Base-by-base conservation (phyloP, 208 protist species). In the Tetramitus jugosus region DNA sequence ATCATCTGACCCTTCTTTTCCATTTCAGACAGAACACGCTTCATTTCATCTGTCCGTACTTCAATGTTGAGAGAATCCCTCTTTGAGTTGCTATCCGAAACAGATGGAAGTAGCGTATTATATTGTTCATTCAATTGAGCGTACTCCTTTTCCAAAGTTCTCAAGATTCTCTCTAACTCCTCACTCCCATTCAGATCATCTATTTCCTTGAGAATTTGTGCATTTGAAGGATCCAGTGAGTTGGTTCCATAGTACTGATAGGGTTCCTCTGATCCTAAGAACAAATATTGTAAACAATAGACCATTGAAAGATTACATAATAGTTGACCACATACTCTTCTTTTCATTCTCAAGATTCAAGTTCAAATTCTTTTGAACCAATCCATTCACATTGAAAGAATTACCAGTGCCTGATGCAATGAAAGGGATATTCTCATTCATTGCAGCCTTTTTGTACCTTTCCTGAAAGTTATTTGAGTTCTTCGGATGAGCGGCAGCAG, bases 191-290 rank as follows among this genome's bases (percentile, higher is more conserved):
- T 69, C 3, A n/a, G 33, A 31, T 2, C 17, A 31, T 46, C 64
- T 37, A 69, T 33, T 46, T 69, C 64, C 46, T 46, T 46, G 2
- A 69, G 6, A 13, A 69, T 4, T 69, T 69, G 3, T 46, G 46
- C 14, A 40, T 69, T 31, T 3, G 26, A 13, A 46, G 13, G 20
- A 23, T 69, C 37, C 26, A 13, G 33, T 46, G 1, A 13, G 26
- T 69, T 69, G 2, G 40, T 23, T 46, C 64, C 64, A 46, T 69
- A 69, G 46, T 69, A 69, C 3, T 69, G 3, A 64, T 64, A 31
- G 10, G 8, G n/a, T 31, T 10, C 29, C 7, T 64, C 60, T n/a
- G n/a, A n/a, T n/a, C n/a, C n/a, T n/a, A n/a, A n/a, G n/a, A n/a
- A n/a, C n/a, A n/a, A n/a, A n/a, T n/a, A n/a, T n/a, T n/a, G n/a